A percentile compares a stretch with the other conserved stretches of the same genome.
These are phyloP conservation scores for Tolypocladium endophyticum DNA, from an alignment of 2,329 filamentous ascomycete genomes.

Conservation along the genomic window DNA sequence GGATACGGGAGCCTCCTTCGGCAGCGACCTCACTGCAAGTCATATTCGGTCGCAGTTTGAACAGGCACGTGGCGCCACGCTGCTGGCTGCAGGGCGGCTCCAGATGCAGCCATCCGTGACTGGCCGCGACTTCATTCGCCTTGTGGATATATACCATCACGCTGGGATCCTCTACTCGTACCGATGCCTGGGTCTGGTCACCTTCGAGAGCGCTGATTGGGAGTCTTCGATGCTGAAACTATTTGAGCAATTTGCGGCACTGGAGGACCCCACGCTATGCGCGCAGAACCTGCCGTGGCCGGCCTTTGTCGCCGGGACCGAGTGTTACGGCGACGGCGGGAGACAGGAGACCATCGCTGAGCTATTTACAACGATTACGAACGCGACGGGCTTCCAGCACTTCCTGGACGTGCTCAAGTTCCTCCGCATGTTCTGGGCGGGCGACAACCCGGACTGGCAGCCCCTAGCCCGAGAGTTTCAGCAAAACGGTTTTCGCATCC, in stretches of 20 bases:
- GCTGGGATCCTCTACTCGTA: constrained; percentile 16
- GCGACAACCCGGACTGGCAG: constrained; percentile 13
- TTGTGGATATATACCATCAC: constrained; percentile 18
- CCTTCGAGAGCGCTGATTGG: constrained; percentile 6
- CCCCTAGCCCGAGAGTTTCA: constrained; percentile 12
- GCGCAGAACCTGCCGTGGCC: constrained; percentile 20
- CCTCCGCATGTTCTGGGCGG: constrained; percentile 14
- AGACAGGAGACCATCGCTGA: constrained; percentile 8
- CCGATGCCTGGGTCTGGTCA: constrained; percentile 12
- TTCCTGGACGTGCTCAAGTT: constrained; percentile 12
- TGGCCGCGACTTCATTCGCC: constrained; percentile 14
- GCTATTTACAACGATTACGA: constrained; percentile 8
- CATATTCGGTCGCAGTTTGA: constrained; percentile 11
- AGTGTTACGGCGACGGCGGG: constrained; percentile 11
- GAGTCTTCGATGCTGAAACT: constrained; percentile 7
- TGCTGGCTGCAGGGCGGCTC: constrained; percentile 15
- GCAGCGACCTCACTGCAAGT: not conserved
- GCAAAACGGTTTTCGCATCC: constrained; percentile 10
- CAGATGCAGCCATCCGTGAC: constrained; percentile 7
- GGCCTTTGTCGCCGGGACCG: constrained; percentile 16
- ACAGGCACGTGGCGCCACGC: constrained; percentile 14
- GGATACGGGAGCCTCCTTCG: not conserved
- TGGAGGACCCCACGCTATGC: constrained; percentile 12
- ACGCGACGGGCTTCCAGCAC: constrained; percentile 13
- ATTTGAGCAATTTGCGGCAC: constrained; percentile 10